A percentile compares a stretch with the other conserved stretches of the same genome.
Conservation (phyloP, 1,284 basidiomycete species). For the Pisolithus thermaeus region DNA sequence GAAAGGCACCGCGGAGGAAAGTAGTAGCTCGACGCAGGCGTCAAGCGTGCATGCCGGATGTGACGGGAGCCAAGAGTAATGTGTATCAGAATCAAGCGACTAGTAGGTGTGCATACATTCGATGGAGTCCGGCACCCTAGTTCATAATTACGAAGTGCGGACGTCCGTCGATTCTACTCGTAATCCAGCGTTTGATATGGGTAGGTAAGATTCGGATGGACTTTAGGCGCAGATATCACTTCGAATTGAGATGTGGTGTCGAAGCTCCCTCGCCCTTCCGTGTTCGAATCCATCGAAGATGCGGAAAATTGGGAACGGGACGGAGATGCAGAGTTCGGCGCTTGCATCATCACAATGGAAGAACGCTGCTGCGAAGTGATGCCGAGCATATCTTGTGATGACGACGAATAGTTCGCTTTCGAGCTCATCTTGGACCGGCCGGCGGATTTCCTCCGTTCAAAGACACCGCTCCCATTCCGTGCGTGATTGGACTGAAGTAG, state of each 20-base stretch:
- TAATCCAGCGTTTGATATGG: conserved; percentile 39
- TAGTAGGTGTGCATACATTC: not conserved
- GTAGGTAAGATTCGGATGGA: conserved; percentile 27
- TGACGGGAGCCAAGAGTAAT: not conserved
- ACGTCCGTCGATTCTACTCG: conserved; percentile 16
- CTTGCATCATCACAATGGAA: conserved; percentile 13
- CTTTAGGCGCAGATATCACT: conserved; percentile 17
- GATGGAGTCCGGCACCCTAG: not conserved
- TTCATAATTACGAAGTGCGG: not conserved
- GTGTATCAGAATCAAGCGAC: not conserved
- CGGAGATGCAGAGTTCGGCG: conserved; percentile 23
- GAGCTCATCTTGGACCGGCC: conserved; percentile 18
- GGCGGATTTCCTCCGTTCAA: conserved; percentile 24
- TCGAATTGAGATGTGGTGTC: conserved; percentile 27
- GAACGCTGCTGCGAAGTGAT: conserved; percentile 7
- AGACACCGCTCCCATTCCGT: conserved; percentile 29
- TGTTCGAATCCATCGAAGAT: conserved; percentile 26
- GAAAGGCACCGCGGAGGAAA: not conserved
- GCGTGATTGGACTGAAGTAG: conserved; percentile 29
- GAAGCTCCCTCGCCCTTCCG: conserved; percentile 25
- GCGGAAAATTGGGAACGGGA: conserved; percentile 24
- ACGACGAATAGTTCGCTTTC: conserved; percentile 20
- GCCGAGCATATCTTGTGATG: conserved; percentile 25
- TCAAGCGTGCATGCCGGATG: not conserved
- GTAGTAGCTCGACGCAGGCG: not conserved